A percentile compares a stretch with the other conserved stretches of the same genome.
phyloP scores from a whole-genome alignment of 148 eudicot genomes.

The Camellia japonica region DNA sequence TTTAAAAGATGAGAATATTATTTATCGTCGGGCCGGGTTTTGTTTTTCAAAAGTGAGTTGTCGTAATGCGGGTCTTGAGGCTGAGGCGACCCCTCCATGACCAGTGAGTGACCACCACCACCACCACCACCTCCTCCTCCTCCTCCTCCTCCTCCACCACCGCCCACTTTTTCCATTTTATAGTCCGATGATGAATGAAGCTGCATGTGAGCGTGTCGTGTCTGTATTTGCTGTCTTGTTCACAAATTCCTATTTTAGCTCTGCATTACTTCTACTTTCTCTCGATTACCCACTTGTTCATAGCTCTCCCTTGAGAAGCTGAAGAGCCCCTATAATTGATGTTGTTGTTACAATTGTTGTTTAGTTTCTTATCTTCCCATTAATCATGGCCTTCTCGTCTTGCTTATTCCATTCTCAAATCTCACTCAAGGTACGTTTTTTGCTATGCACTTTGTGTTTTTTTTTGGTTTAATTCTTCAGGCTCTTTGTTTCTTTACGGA shows the following conservation, averaged over 20 bases:
- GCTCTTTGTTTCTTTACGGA: background rate
- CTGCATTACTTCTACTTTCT: background rate
- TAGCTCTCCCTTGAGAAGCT: background rate
- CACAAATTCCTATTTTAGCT: too few species aligned
- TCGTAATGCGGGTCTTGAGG: too few species aligned
- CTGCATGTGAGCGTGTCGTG: background rate
- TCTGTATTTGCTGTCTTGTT: background rate
- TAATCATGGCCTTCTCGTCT: slow-evolving; percentile 53
- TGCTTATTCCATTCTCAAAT: slow-evolving; percentile 38
- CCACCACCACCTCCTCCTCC: background rate
- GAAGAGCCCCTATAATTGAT: slow-evolving; percentile 7
- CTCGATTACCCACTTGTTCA: background rate
- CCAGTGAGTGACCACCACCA: too few species aligned
- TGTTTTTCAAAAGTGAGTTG: too few species aligned
- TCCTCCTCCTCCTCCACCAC: background rate
- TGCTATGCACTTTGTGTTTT: background rate
- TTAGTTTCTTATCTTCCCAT: background rate
- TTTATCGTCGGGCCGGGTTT: too few species aligned
- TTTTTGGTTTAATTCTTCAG: background rate
- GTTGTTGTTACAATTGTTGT: background rate
- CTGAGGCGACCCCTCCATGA: too few species aligned
- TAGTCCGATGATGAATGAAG: too few species aligned
- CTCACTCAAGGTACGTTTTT: slow-evolving; percentile 42
- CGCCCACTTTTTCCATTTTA: background rate
- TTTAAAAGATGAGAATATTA: too few species aligned